Evolutionary conservation across 495 filamentous ascomycete genomes (phyloP).

Genomic region (Daldinia loculata): DNA sequence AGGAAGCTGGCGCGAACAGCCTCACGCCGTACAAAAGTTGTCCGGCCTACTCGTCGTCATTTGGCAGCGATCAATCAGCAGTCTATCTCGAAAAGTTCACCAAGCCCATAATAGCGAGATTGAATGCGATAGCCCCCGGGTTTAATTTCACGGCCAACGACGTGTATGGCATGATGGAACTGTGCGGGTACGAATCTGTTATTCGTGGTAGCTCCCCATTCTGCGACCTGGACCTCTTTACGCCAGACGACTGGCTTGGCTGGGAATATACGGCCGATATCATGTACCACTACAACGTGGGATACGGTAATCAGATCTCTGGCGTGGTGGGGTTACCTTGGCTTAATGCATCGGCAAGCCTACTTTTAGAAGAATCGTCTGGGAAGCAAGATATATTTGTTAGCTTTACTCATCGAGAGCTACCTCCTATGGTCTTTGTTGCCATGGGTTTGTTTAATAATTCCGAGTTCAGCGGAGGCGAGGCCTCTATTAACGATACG

Average conservation of each 20-base stretch:
- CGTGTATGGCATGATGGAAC: constrained; percentile 59
- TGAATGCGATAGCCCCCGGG: constrained; percentile 51
- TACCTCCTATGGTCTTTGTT: constrained; percentile 57
- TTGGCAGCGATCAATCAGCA: constrained; percentile 54
- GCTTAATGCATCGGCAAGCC: constrained; percentile 54
- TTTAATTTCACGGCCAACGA: constrained; percentile 60
- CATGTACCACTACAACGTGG: constrained; percentile 59
- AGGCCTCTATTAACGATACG: constrained; percentile 53
- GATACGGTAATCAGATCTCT: constrained; percentile 54
- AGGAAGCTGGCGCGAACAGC: constrained; percentile 53
- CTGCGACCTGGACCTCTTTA: constrained; percentile 55
- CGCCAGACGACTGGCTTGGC: constrained; percentile 58
- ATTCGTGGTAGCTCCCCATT: constrained; percentile 58
- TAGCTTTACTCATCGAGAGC: constrained; percentile 61
- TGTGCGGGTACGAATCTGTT: constrained; percentile 61
- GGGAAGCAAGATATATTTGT: constrained; percentile 55
- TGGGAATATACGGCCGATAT: constrained; percentile 60
- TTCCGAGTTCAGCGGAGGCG: constrained; percentile 53
- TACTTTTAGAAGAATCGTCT: constrained; percentile 43
- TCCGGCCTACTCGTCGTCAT: constrained; percentile 57
- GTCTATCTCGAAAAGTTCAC: constrained; percentile 54
- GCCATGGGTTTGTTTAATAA: constrained; percentile 63
- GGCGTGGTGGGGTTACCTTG: constrained; percentile 58
- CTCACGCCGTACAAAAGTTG: constrained; percentile 60
- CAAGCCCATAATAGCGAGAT: constrained; percentile 52